Evolutionary conservation across 1,284 basidiomycete species (phyloP).

Genomic region (Papiliotrema fonsecae): DNA sequence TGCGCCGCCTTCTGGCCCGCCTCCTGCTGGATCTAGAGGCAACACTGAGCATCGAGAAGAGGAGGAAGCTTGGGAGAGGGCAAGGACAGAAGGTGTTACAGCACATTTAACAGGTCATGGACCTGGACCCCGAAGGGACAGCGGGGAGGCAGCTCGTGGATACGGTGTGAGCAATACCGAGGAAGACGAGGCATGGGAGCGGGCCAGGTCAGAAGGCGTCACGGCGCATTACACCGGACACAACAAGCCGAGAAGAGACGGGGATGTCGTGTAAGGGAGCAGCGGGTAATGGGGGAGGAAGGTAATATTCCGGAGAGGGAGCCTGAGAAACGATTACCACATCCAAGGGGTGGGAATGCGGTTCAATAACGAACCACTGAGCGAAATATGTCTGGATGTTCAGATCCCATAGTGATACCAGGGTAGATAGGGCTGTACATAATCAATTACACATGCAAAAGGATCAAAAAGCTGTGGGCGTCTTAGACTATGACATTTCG

Average conservation of each 20-base stretch:
- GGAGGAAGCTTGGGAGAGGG: slow-evolving; percentile 41
- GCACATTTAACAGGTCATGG: slow-evolving; percentile 38
- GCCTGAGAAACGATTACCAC: too few relatives aligned
- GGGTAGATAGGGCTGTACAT: too few relatives aligned
- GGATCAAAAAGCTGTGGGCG: too few relatives aligned
- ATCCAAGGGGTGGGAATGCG: too few relatives aligned
- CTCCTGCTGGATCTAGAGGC: slow-evolving; percentile 8
- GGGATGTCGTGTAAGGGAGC: slow-evolving; percentile 1
- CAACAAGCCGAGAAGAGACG: slow-evolving; percentile 1
- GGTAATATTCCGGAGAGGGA: background rate
- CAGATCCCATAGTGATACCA: too few relatives aligned
- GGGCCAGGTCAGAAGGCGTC: slow-evolving; percentile 30
- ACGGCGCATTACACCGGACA: slow-evolving; percentile 40
- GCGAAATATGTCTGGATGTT: too few relatives aligned
- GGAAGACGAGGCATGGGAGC: slow-evolving; percentile 42
- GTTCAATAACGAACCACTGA: too few relatives aligned
- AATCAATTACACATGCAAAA: too few relatives aligned
- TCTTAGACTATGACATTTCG: too few relatives aligned
- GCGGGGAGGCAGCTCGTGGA: slow-evolving; percentile 14
- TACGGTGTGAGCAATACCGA: slow-evolving; percentile 32
- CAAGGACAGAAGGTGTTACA: slow-evolving; percentile 28
- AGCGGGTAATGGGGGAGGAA: background rate
- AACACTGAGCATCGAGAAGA: slow-evolving; percentile 13
- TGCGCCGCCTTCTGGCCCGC: slow-evolving; percentile 23
- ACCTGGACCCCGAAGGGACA: background rate